A percentile compares a stretch with the other conserved stretches of the same genome.
phyloP scores from a whole-genome alignment of 2,329 filamentous ascomycete genomes.

The Byssoonygena ceratinophila region DNA sequence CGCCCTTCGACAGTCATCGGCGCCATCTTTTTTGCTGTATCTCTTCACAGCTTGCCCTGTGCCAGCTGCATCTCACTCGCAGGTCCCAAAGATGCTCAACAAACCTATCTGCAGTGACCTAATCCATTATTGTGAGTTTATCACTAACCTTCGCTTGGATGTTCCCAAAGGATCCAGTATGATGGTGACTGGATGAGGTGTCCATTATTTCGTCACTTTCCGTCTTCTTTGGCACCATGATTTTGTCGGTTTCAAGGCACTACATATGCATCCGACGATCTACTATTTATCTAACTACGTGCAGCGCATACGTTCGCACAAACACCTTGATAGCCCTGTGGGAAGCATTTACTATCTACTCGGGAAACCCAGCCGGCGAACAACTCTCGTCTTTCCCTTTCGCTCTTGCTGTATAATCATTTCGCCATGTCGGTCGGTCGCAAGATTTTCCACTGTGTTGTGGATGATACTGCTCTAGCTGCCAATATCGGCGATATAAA shows the following conservation, averaged over 20 bases:
- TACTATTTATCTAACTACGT: conserved; percentile 6
- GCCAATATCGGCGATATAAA: conserved; percentile 45
- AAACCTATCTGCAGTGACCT: conserved; percentile 19
- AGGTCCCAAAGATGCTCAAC: conserved; percentile 27
- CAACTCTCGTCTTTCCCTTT: neutral
- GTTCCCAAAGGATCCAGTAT: neutral
- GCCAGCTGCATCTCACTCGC: conserved; percentile 16
- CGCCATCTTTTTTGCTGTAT: neutral
- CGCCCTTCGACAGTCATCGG: neutral
- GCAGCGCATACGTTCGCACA: conserved; percentile 10
- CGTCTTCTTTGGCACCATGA: neutral
- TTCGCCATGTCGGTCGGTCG: conserved; percentile 34
- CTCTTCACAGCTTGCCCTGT: conserved; percentile 5
- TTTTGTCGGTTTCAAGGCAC: neutral
- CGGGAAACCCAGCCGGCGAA: neutral
- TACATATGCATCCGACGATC: neutral
- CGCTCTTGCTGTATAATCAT: neutral
- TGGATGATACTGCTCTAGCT: conserved; percentile 44
- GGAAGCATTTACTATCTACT: neutral
- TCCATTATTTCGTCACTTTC: neutral
- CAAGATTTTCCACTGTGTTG: conserved; percentile 43
- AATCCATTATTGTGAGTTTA: conserved; percentile 25
- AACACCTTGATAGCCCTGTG: conserved; percentile 4
- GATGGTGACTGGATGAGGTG: neutral
- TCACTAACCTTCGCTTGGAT: neutral